Evolutionary conservation across 2,329 filamentous ascomycete species (phyloP), one percentile per base, ranked within the genome.

Genomic region (Fusarium chlamydosporum): DNA sequence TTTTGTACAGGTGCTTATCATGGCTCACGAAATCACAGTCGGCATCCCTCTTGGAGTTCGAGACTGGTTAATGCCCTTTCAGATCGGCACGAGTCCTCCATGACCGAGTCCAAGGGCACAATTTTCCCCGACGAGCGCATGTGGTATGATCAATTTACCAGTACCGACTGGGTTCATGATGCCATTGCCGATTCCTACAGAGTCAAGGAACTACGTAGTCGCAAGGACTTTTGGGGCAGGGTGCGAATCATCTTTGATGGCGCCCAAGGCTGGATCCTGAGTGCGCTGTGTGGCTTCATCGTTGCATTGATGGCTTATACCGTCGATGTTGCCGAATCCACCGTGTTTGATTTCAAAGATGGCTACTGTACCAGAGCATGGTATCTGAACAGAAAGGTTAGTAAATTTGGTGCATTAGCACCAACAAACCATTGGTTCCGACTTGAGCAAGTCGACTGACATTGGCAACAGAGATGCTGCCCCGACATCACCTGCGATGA

Each of bases 71-170:
- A 85, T 62, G 90, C 88, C 54, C 82, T 92, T 58, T 82, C 81
- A 60, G 89, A 86, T 73, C 82, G 84, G 67, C 86, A 84, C 72
- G 84, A 86, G 31, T 85, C 85, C 11, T 53, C 50, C 64, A 81
- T 90, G 79, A 79, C 84, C 65, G 89, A 91, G 66, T 90, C 89
- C 48, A 92, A 90, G 74, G 82, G 84, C 34, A 90, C 88, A 6
- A 80, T 91, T 11, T 90, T 89, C 72, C 83, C 90, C 51, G 92
- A 97, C 75, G 94, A 98, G 72, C 90, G 96, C 63, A 92, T 96
- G 11, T 98, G 96, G 96, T 98, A 98, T 80, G 96, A 99, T 82
- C 96, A 99, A 80, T 97, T 97, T 76, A 97, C 94, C 7, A 97
- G 93, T 8, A 97, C 93, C 56, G 95, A 99, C 79, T 99, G 96